These are phyloP conservation scores for Colletotrichum agaves DNA, from an alignment of 2,329 filamentous ascomycete genomes.

Conservation along the genomic window DNA sequence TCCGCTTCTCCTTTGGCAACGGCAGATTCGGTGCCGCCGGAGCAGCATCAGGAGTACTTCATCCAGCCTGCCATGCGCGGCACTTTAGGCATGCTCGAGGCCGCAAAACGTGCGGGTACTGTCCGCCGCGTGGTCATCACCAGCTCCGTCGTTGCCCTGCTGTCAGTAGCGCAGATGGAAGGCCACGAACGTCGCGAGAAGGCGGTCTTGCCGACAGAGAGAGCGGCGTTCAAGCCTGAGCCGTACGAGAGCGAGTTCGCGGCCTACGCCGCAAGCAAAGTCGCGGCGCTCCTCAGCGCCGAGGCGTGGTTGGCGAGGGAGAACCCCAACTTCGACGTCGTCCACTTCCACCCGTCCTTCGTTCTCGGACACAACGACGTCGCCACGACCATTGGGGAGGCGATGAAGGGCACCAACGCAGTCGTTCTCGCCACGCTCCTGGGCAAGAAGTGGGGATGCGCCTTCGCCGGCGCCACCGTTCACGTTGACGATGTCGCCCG, in stretches of 20 bases:
- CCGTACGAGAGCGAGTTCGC: conserved; percentile 42
- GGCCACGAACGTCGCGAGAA: conserved; percentile 12
- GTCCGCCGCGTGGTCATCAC: conserved; percentile 60
- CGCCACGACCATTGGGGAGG: conserved; percentile 42
- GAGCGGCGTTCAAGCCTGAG: conserved; percentile 28
- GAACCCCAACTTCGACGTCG: conserved; percentile 49
- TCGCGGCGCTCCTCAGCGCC: conserved; percentile 46
- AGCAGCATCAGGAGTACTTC: conserved; percentile 59
- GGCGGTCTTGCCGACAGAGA: conserved; percentile 13
- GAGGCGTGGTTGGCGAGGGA: conserved; percentile 47
- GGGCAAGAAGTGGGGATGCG: conserved; percentile 42
- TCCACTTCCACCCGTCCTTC: conserved; percentile 50
- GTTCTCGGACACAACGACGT: conserved; percentile 51
- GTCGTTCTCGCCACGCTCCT: conserved; percentile 48
- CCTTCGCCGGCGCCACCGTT: conserved; percentile 46
- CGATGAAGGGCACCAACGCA: conserved; percentile 49
- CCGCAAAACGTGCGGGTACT: conserved; percentile 50
- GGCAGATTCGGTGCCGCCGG: conserved; percentile 69
- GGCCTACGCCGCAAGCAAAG: conserved; percentile 51
- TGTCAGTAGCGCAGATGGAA: conserved; percentile 30
- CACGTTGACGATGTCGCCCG: conserved; percentile 52
- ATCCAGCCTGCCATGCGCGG: conserved; percentile 67
- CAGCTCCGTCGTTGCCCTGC: conserved; percentile 57
- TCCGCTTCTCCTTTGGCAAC: conserved; percentile 44
- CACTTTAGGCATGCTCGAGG: conserved; percentile 60